Conservation (phyloP, 805 yeast genomes). For the Yarrowia hollandica region DNA sequence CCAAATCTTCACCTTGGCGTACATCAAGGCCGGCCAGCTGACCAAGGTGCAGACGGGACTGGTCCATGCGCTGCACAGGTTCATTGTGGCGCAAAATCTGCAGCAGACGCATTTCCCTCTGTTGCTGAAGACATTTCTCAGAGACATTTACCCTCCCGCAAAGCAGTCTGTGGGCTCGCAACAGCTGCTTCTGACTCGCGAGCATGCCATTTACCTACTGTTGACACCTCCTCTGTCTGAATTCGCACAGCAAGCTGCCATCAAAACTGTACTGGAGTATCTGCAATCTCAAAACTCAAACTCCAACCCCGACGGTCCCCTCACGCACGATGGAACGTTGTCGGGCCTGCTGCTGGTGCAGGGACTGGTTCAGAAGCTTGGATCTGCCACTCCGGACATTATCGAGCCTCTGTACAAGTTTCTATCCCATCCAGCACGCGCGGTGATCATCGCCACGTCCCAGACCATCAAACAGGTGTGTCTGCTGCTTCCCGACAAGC, state of each 20-base stretch:
- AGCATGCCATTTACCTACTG: constrained; percentile 1
- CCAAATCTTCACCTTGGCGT: neutral
- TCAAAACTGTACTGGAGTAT: constrained; percentile 35
- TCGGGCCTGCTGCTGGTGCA: constrained; percentile 32
- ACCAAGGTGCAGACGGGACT: constrained; percentile 17
- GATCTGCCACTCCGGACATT: constrained; percentile 37
- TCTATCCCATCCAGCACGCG: constrained; percentile 30
- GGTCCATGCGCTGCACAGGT: constrained; percentile 8
- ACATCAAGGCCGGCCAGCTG: constrained; percentile 16
- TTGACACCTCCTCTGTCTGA: constrained; percentile 12
- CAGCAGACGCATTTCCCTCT: neutral
- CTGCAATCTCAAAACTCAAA: constrained; percentile 24
- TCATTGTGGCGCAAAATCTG: constrained; percentile 7
- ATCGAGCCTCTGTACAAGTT: constrained; percentile 27
- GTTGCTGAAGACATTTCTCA: constrained; percentile 2
- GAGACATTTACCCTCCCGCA: constrained; percentile 2
- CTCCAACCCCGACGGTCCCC: constrained; percentile 2
- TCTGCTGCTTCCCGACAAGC: constrained; percentile 30
- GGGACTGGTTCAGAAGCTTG: constrained; percentile 36
- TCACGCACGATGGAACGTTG: neutral
- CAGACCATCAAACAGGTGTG: constrained; percentile 32
- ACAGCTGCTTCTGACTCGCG: constrained; percentile 1
- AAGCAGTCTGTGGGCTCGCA: constrained; percentile 7
- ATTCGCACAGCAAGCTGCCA: constrained; percentile 34
- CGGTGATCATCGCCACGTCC: constrained; percentile 30